A percentile compares a stretch with the other conserved stretches of the same genome.
These are phyloP conservation scores for Borealophlyctis nickersoniae DNA, from an alignment of 192 early-diverging fungal genomes.

Conservation along the genomic window DNA sequence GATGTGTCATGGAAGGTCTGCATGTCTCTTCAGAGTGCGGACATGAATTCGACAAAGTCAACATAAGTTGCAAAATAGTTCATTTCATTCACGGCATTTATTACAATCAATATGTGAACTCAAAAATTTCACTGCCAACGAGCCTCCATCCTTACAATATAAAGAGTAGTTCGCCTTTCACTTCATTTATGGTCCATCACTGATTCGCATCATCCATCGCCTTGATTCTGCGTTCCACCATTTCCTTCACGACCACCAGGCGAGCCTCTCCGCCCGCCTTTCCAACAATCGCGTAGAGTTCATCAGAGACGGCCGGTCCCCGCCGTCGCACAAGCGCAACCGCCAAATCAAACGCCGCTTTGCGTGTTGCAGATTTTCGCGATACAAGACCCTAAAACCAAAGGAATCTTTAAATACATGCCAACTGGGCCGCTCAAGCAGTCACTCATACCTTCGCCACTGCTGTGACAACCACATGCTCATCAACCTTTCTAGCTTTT, in stretches of 20 bases:
- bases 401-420: neutral
- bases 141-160: too few species aligned
- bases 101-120: too few species aligned
- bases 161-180: too few species aligned
- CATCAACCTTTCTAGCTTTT: neutral
- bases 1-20: too few species aligned
- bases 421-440: neutral
- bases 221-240: slow-evolving; percentile 7
- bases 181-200: too few species aligned
- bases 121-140: too few species aligned
- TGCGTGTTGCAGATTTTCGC: slow-evolving; percentile 3
- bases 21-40: too few species aligned
- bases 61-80: too few species aligned
- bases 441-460: neutral
- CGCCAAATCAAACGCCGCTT: slow-evolving; percentile 17
- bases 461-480: neutral
- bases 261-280: slow-evolving; percentile 3
- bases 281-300: slow-evolving; percentile 8
- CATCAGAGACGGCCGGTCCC: neutral
- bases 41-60: too few species aligned
- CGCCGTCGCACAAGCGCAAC: slow-evolving; percentile 10
- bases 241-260: slow-evolving; percentile 5
- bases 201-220: too few species aligned
- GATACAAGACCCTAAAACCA: slow-evolving; percentile 14
- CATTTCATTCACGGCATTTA: too few species aligned